Base-by-base conservation (phyloP, 75 land plant genomes). In the Chamaecyparis obtusa region DNA sequence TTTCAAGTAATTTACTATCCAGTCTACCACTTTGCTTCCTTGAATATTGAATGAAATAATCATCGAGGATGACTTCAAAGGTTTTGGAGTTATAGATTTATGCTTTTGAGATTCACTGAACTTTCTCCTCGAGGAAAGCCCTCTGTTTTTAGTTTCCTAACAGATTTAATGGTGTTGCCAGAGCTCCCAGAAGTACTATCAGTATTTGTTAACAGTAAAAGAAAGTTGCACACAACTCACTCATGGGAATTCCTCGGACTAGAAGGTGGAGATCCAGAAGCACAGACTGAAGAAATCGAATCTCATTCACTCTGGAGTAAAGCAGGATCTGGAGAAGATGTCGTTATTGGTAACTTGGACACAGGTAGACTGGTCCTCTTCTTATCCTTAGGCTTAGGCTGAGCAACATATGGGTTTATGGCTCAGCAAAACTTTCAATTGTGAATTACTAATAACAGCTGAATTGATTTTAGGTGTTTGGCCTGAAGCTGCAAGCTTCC, bases 401-500 rank as follows among this genome's bases (percentile, higher is more conserved):
- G 8, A 5, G 32, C 10, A 24, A 69, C n/a, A 24, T 69, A 8
- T 21, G n/a, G 72, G 32, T 69, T 64, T 1, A n/a, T 6, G n/a
- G 2, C 2, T 71, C 3, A n/a, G 0, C n/a, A 24, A n/a, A n/a
- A 71, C 10, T 71, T 30, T 71, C 30, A 71, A 71, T 78, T 78
- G 9, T 37, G 16, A 21, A 57, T 17, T 19, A 14, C 17, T 64
- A 24, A 24, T 64, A 64, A 64, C 36, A 83, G 9, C 7, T 44
- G 85, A 84, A 11, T 35, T 84, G 4, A 14, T 55, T 33, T 49
- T 35, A 94, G 94, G 95, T 56, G 91, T 94, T 3, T 94, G 95
- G 95, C 94, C 95, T 19, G 94, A 92, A 71, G 89, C 94, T 36
- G 83, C 86, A 48, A 94, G 95, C 86, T 94, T 91, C 75, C 88